Evolutionary conservation across 805 yeast genomes (phyloP), one percentile per base, ranked within the genome.

Genomic region (Hanseniaspora lachancei): DNA sequence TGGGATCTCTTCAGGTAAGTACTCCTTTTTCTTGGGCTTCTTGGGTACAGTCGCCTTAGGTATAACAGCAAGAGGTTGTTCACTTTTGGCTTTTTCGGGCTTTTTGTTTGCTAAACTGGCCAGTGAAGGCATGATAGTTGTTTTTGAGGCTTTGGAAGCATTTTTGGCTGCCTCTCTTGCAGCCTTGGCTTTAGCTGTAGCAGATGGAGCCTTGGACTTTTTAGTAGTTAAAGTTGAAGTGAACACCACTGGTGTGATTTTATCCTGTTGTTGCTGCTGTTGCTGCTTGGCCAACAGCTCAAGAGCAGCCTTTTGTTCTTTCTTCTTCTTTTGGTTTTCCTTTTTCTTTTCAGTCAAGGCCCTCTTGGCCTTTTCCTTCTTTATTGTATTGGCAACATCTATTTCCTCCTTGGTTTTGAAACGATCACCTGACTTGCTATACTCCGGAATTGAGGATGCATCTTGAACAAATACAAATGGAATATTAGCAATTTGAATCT

Each of bases 401-500:
- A 55, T 55, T 47, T 57, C 51, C 39, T 50, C 55, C 41, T 49
- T 55, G 8, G 58, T 55, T 46, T 55, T 55, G 20, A 55, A 49
- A 21, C 54, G 47, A 44, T 49, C 47, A 15, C 46, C 42, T 16
- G 47, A 32, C 20, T 46, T 46, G 10, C 55, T 27, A 29, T 53
- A 38, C 18, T 49, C 66, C 2, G 53, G 38, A 56, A 63, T 58
- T 16, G 71, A 71, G 23, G 80, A 72, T 2, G 81, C 78, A 6
- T 98, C 98, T 42, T 93, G 71, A 16, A 91, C 84, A 68, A 93
- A 93, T 50, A 80, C 78, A 68, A 93, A 93, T 9, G 88, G 84
- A 18, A 91, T 86, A 63, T 88, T 95, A 15, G 97, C 97, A 41
- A 93, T 87, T 67, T 93, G 97, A 50, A 93, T 81, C 62, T 85